Base-by-base conservation (phyloP, 345 rosid species). In the Lenwebbia sp. region DNA sequence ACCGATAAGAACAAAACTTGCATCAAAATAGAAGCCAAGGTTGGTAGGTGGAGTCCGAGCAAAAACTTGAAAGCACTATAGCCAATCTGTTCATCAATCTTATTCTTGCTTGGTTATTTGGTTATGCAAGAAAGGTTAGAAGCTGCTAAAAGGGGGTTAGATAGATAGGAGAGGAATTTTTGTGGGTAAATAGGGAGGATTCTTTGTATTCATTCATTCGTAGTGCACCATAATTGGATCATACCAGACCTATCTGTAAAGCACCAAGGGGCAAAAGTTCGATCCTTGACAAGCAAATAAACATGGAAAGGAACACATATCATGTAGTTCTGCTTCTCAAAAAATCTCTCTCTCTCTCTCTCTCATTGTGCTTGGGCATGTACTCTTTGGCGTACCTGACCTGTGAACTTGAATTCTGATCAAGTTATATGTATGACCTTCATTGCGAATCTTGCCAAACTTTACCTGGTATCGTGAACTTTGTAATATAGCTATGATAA, bases 1-100 rank as follows among this genome's bases (percentile, higher is more conserved):
- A 90, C 99, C 99, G 41, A 98, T 98, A 88, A 98, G 92, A 91
- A 98, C 99, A 40, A 70, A 70, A 70, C 78, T 70, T 17, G 44
- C 78, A 17, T 9, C 78, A 33, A 33, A 33, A 70, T 70, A 70
- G 78, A 70, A 70, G 78, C 44, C 78, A 33, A 70, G 83, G 83
- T 26, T 26, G 83, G n/a, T n/a, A 13, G 55, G 23, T 13, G 55
- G 83, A 50, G 83, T 82, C 78, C 44, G 6, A 70, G 78, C 44
- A 70, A 70, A 33, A 70, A 33, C 78, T 70, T 37, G 13, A 70
- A 70, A 33, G 23, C 78, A 37, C 78, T 19, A 1, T 37, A 17
- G 25, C 19, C 10, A 65, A 33, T 65, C 78, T 65, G 47, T 65
- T 65, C 40, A 33, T 33, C 10, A 70, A 8, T 70, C 5, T 70